Conservation (phyloP, 2,329 filamentous ascomycete genomes). For the Colletotrichum theobromicola region DNA sequence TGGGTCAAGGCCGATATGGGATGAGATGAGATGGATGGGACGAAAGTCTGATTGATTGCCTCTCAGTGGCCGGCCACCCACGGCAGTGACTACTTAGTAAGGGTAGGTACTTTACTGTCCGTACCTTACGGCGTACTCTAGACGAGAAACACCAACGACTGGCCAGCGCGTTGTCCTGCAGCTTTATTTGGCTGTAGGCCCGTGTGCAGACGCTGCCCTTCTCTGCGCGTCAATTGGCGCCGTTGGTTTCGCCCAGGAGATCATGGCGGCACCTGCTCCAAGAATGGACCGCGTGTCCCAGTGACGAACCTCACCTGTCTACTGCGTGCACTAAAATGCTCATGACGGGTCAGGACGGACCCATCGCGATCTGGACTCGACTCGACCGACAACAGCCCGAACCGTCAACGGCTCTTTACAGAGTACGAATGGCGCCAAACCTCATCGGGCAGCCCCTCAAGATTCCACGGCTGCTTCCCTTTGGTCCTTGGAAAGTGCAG, state of each 20-base stretch:
- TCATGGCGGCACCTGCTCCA: background rate
- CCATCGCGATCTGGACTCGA: background rate
- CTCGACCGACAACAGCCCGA: background rate
- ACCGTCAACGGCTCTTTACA: background rate
- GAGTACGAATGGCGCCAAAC: too few species aligned
- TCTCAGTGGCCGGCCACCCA: background rate
- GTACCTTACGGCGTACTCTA: too few species aligned
- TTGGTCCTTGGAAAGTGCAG: background rate
- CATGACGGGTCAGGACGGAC: background rate
- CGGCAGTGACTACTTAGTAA: background rate
- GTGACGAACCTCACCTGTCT: background rate
- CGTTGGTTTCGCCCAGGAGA: conserved; percentile 17
- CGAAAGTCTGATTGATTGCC: conserved; percentile 5
- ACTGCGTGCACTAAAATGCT: background rate
- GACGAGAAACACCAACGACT: background rate
- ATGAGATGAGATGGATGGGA: conserved; percentile 14
- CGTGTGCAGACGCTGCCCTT: background rate
- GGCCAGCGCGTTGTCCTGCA: background rate
- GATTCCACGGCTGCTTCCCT: background rate
- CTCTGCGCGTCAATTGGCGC: conserved; percentile 1
- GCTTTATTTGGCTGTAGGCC: background rate
- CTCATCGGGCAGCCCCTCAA: background rate
- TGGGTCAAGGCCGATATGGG: background rate
- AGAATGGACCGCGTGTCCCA: background rate
- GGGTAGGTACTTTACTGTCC: too few species aligned